A percentile compares a stretch with the other conserved stretches of the same genome.
Conservation (phyloP, 2,329 filamentous ascomycete species). For the Ophiostoma quercus region DNA sequence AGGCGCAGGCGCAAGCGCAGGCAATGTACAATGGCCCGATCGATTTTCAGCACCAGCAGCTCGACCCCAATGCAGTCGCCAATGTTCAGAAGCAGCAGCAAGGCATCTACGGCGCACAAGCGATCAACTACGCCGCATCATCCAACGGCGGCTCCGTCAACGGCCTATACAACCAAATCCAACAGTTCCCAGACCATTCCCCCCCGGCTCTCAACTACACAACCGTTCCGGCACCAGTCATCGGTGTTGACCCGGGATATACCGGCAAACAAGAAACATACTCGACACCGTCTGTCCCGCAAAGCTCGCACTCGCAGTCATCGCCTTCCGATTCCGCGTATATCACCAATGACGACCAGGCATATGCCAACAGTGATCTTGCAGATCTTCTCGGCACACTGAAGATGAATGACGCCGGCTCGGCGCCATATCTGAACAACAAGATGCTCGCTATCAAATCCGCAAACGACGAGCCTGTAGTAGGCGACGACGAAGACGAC, state of each 20-base stretch:
- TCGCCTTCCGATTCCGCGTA: constrained; percentile 47
- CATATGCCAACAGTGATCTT: constrained; percentile 66
- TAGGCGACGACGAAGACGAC: constrained; percentile 67
- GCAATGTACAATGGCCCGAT: constrained; percentile 38
- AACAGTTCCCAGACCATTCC: constrained; percentile 44
- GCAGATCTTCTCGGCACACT: constrained; percentile 78
- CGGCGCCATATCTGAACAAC: constrained; percentile 79
- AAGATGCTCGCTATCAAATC: constrained; percentile 36
- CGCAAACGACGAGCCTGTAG: constrained; percentile 52
- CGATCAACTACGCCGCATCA: constrained; percentile 39
- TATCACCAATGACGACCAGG: constrained; percentile 41
- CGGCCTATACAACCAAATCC: constrained; percentile 42
- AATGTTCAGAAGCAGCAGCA: constrained; percentile 35
- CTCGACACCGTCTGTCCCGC: constrained; percentile 49
- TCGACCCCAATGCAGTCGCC: constrained; percentile 12
- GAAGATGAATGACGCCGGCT: constrained; percentile 79
- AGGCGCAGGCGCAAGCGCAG: constrained; percentile 39
- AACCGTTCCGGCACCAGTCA: constrained; percentile 45
- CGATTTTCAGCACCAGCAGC: constrained; percentile 23
- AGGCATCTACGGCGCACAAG: constrained; percentile 46
- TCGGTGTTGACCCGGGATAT: constrained; percentile 50
- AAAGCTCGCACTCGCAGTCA: constrained; percentile 37
- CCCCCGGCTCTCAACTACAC: constrained; percentile 51
- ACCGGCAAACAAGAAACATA: constrained; percentile 44
- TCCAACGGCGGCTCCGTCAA: constrained; percentile 34